Evolutionary conservation across 2,329 filamentous ascomycete species (phyloP).

Genomic region (Sporothrix inflata): DNA sequence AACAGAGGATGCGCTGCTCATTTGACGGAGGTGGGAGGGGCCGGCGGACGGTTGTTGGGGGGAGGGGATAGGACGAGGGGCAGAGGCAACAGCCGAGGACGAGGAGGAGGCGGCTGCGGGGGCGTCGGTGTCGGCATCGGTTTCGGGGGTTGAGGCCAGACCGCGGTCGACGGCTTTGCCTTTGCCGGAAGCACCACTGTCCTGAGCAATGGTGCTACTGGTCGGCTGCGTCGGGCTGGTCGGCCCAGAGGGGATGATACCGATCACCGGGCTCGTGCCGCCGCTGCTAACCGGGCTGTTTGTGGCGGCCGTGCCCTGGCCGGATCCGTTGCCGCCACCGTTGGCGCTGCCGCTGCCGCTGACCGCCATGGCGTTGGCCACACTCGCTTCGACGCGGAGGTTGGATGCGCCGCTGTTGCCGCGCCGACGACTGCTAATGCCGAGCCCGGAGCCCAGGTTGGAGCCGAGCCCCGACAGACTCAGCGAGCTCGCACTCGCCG

Average conservation of each 20-base stretch:
- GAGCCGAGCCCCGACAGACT: slow-evolving; percentile 67
- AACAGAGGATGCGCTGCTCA: slow-evolving; percentile 84
- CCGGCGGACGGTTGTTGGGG: slow-evolving; percentile 58
- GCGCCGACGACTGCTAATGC: slow-evolving; percentile 52
- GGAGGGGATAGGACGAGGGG: slow-evolving; percentile 49
- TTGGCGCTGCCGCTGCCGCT: slow-evolving; percentile 37
- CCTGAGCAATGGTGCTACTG: not conserved
- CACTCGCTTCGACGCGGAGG: slow-evolving; percentile 59
- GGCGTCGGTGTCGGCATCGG: slow-evolving; percentile 49
- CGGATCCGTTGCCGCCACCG: slow-evolving; percentile 10
- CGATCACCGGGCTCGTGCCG: slow-evolving; percentile 1
- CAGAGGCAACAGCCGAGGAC: slow-evolving; percentile 33
- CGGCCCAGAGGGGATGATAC: not conserved
- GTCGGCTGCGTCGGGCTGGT: slow-evolving; percentile 1
- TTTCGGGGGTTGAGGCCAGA: slow-evolving; percentile 36
- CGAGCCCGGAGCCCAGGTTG: slow-evolving; percentile 50
- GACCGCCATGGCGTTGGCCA: slow-evolving; percentile 49
- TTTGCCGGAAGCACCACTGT: slow-evolving; percentile 51
- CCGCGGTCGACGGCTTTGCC: slow-evolving; percentile 71
- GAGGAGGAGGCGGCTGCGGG: slow-evolving; percentile 37
- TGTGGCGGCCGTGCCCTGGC: not conserved
- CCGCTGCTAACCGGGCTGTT: slow-evolving; percentile 25
- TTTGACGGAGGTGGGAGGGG: slow-evolving; percentile 74
- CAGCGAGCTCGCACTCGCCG: slow-evolving; percentile 66
- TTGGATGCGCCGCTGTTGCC: slow-evolving; percentile 65